A percentile compares a stretch with the other conserved stretches of the same genome.
phyloP scores from a whole-genome alignment of 2,329 filamentous ascomycete species.

The Venturia oleaginea region DNA sequence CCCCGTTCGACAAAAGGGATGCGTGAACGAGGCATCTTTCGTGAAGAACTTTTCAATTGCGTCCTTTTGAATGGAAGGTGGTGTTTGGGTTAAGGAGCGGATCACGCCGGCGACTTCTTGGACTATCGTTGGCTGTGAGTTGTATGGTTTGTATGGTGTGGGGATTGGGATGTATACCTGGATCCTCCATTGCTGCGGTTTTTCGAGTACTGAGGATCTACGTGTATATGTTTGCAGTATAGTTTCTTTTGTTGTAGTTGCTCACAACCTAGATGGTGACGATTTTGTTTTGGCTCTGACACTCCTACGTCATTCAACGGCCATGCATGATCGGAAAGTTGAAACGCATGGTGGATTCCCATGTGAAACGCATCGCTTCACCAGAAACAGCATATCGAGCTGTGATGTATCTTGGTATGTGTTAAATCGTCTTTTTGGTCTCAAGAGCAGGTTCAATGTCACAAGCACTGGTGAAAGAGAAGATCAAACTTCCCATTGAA shows the following conservation, averaged over 20 bases:
- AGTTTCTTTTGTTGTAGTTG: not conserved
- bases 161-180: conserved; percentile 18
- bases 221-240: not conserved
- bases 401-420: no score
- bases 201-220: not conserved
- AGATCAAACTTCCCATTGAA: not conserved
- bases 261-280: not conserved
- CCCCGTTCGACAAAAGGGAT: conserved; percentile 66
- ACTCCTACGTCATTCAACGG: not conserved
- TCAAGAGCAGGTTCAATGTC: not conserved
- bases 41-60: conserved; percentile 67
- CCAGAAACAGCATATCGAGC: not conserved
- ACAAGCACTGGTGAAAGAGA: not conserved
- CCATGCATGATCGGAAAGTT: not conserved
- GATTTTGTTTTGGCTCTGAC: not conserved
- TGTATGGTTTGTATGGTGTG: not conserved
- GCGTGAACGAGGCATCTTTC: conserved; percentile 60
- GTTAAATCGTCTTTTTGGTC: no score
- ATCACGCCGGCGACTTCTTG: conserved; percentile 59
- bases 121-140: conserved; percentile 24
- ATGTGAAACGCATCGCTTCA: not conserved
- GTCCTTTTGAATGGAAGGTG: conserved; percentile 54
- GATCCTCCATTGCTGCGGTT: conserved; percentile 22
- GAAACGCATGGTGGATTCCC: not conserved
- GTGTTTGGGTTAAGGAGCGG: conserved; percentile 56